These are phyloP conservation scores for Copromyces sp. DNA, from an alignment of 495 filamentous ascomycete genomes.

Conservation along the genomic window DNA sequence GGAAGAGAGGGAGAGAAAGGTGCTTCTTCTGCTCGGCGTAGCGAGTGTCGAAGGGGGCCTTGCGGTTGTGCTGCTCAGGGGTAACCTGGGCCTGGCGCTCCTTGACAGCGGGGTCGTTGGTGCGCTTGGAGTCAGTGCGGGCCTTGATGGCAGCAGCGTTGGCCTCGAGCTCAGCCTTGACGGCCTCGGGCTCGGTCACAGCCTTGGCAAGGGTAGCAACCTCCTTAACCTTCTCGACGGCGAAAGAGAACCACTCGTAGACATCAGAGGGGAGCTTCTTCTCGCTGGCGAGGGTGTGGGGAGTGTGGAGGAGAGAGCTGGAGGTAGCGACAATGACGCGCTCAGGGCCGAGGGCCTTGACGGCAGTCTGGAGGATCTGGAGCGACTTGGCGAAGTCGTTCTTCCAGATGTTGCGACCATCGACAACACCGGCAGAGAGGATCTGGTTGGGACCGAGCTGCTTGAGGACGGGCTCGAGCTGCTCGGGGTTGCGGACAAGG, in stretches of 20 bases:
- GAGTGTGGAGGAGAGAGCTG: conserved; percentile 92
- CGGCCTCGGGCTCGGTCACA: conserved; percentile 77
- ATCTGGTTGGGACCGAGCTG: conserved; percentile 81
- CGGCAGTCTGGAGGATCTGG: conserved; percentile 73
- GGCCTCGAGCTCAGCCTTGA: conserved; percentile 77
- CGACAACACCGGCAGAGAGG: conserved; percentile 89
- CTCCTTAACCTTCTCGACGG: conserved; percentile 85
- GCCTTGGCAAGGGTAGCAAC: conserved; percentile 93
- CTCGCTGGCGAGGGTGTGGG: conserved; percentile 94
- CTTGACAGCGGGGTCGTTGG: conserved; percentile 94
- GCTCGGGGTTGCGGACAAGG: conserved; percentile 93
- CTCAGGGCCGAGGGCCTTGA: conserved; percentile 90
- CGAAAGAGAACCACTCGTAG: conserved; percentile 97
- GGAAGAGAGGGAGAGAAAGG: conserved; percentile 91
- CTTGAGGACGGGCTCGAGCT: conserved; percentile 86
- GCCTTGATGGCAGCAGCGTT: conserved; percentile 86
- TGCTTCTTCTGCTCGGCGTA: conserved; percentile 76
- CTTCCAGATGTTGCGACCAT: conserved; percentile 99
- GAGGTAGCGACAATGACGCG: conserved; percentile 94
- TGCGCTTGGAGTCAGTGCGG: conserved; percentile 81
- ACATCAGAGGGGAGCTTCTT: conserved; percentile 91
- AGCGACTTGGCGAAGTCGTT: conserved; percentile 90
- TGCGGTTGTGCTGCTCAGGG: conserved; percentile 76
- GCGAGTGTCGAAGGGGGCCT: conserved; percentile 73
- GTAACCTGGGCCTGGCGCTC: conserved; percentile 84